Evolutionary conservation across 202 grass and related monocot genomes (phyloP).

Genomic region (Setaria viridis): DNA sequence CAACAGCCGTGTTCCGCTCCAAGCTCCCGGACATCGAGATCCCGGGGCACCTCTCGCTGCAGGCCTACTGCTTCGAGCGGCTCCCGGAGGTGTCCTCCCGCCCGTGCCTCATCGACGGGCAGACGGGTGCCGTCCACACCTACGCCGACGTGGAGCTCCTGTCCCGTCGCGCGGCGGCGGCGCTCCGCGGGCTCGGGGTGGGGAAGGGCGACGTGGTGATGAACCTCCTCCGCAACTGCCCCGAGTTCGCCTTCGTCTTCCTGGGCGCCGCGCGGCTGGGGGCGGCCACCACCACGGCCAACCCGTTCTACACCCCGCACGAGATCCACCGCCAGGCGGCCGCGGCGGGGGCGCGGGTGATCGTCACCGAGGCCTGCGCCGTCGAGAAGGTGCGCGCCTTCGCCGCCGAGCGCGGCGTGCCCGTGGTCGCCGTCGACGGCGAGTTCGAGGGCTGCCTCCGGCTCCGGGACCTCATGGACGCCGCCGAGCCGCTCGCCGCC

Average conservation of each 20-base stretch:
- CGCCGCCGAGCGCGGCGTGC: slow-evolving; percentile 59
- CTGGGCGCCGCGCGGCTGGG: slow-evolving; percentile 75
- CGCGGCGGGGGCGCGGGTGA: slow-evolving; percentile 56
- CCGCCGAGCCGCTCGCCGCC: slow-evolving; percentile 21
- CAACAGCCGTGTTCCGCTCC: slow-evolving; percentile 67
- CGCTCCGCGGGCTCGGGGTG: slow-evolving; percentile 61
- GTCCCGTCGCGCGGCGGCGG: slow-evolving; percentile 55
- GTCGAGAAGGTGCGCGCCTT: slow-evolving; percentile 75
- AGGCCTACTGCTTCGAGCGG: slow-evolving; percentile 84
- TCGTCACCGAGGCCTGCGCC: slow-evolving; percentile 88
- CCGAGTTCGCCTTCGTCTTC: slow-evolving; percentile 89
- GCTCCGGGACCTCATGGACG: slow-evolving; percentile 59
- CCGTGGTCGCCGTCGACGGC: slow-evolving; percentile 60
- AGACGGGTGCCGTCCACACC: slow-evolving; percentile 57
- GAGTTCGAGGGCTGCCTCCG: slow-evolving; percentile 50
- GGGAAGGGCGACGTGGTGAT: slow-evolving; percentile 78
- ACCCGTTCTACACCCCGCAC: slow-evolving; percentile 86
- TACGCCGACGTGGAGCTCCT: slow-evolving; percentile 66
- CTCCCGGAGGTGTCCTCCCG: slow-evolving; percentile 44
- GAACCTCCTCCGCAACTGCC: slow-evolving; percentile 87
- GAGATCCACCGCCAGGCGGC: slow-evolving; percentile 88
- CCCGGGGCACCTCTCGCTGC: slow-evolving; percentile 66
- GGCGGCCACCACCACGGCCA: slow-evolving; percentile 81
- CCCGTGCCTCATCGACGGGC: slow-evolving; percentile 84
- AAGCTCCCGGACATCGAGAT: slow-evolving; percentile 93